Evolutionary conservation across 192 early-diverging fungal species (phyloP).

Genomic region (Coemansia umbellata): DNA sequence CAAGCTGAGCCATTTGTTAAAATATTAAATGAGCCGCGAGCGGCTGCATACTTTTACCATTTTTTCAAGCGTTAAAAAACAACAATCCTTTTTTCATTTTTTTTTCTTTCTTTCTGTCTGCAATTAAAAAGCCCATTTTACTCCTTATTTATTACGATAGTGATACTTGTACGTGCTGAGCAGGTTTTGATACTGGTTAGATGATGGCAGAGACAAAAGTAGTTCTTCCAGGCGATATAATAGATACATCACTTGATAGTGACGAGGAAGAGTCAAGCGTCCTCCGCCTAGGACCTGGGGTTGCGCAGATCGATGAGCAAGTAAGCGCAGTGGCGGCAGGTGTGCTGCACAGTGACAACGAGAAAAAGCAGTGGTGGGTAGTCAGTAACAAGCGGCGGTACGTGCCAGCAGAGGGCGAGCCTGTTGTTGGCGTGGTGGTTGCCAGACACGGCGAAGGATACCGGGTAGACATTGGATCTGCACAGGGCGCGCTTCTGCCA

Average conservation of each 20-base stretch:
- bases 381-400: conserved; percentile 85
- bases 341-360: conserved; percentile 54
- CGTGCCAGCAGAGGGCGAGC: conserved; percentile 79
- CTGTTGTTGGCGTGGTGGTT: conserved; percentile 79
- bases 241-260: conserved; percentile 21
- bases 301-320: conserved; percentile 62
- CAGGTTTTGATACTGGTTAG: too few species aligned
- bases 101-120: too few species aligned
- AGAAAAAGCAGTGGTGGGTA: conserved; percentile 72
- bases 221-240: conserved; percentile 37
- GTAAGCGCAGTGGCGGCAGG: conserved; percentile 73
- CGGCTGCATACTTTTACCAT: too few species aligned
- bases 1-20: too few species aligned
- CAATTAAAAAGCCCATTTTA: too few species aligned
- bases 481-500: conserved; percentile 76
- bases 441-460: conserved; percentile 70
- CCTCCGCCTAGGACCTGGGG: conserved; percentile 78
- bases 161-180: too few species aligned
- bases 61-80: too few species aligned
- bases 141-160: too few species aligned
- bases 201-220: conserved; percentile 31
- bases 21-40: too few species aligned
- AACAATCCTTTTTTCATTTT: too few species aligned
- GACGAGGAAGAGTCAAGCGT: conserved; percentile 18
- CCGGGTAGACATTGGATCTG: conserved; percentile 90